These are phyloP conservation scores for Agaricus blazei DNA, from an alignment of 768 basidiomycete species.

Conservation along the genomic window DNA sequence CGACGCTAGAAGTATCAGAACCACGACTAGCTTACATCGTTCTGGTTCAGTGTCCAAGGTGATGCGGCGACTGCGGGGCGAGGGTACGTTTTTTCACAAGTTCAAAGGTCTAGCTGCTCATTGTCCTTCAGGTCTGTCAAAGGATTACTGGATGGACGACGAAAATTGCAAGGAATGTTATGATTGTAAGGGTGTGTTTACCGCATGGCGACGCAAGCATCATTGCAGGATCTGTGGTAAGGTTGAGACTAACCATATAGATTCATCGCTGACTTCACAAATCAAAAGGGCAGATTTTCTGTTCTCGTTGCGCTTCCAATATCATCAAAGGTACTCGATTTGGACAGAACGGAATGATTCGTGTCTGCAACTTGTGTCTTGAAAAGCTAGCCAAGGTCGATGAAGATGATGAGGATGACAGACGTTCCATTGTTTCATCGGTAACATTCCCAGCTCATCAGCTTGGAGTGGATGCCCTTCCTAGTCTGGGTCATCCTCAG, in stretches of 20 bases:
- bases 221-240: conserved; percentile 96
- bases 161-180: conserved; percentile 94
- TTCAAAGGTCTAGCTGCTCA: neutral
- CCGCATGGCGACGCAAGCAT: conserved; percentile 92
- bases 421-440: conserved; percentile 73
- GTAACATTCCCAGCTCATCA: conserved; percentile 77
- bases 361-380: conserved; percentile 95
- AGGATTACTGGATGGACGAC: conserved; percentile 99
- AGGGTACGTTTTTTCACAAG: conserved; percentile 45
- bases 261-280: neutral
- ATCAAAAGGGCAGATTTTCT: conserved; percentile 86
- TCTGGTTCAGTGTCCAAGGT: conserved; percentile 88
- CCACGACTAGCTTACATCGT: conserved; percentile 62
- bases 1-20: conserved; percentile 84
- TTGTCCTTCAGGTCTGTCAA: conserved; percentile 60
- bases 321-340: conserved; percentile 93
- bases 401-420: conserved; percentile 87
- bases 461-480: conserved; percentile 42
- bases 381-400: conserved; percentile 85
- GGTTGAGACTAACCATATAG: conserved; percentile 15
- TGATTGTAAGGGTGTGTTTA: conserved; percentile 92
- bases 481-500: conserved; percentile 45
- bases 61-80: conserved; percentile 84
- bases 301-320: conserved; percentile 94
- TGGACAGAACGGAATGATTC: conserved; percentile 91